Percentiles rank a stretch among this genome's conserved stretches.
Conservation (phyloP, 2,329 filamentous ascomycete species). For the Paracorniculantispora psalliotae region DNA sequence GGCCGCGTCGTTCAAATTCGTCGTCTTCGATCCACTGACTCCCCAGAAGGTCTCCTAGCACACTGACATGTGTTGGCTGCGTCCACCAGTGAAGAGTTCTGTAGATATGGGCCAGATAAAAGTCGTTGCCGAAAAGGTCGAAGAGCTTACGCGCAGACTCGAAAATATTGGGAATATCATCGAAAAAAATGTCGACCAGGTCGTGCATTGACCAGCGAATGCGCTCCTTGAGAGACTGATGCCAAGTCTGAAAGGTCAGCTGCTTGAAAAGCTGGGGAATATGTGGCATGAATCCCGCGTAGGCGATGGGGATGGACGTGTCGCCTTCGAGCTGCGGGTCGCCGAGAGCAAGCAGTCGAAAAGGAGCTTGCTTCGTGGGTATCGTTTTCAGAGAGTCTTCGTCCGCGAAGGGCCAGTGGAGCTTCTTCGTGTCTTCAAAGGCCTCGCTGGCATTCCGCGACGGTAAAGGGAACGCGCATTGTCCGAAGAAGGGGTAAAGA, state of each 20-base stretch:
- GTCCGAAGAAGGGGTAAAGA: constrained; percentile 74
- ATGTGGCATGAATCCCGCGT: constrained; percentile 51
- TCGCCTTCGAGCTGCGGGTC: constrained; percentile 95
- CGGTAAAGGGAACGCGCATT: constrained; percentile 71
- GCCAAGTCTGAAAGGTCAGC: constrained; percentile 40
- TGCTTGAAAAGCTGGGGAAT: constrained; percentile 42
- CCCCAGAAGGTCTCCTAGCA: constrained; percentile 85
- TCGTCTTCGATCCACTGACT: constrained; percentile 89
- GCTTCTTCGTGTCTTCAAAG: constrained; percentile 32
- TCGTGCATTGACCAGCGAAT: constrained; percentile 52
- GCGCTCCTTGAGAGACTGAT: constrained; percentile 46
- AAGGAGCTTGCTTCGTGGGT: constrained; percentile 54
- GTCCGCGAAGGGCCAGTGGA: constrained; percentile 37
- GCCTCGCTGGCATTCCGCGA: constrained; percentile 30
- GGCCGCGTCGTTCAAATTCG: constrained; percentile 72
- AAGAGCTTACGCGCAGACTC: constrained; percentile 70
- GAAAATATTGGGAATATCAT: constrained; percentile 65
- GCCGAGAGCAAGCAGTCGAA: constrained; percentile 80
- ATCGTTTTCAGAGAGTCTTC: constrained; percentile 18
- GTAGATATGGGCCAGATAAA: constrained; percentile 91
- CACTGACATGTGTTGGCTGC: constrained; percentile 76
- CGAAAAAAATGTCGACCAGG: constrained; percentile 54
- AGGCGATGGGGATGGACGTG: constrained; percentile 65
- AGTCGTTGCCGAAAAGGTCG: constrained; percentile 90
- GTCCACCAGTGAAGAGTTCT: constrained; percentile 79